These are phyloP conservation scores for Boletus eberwhitei DNA, from an alignment of 768 basidiomycete species.

Conservation along the genomic window DNA sequence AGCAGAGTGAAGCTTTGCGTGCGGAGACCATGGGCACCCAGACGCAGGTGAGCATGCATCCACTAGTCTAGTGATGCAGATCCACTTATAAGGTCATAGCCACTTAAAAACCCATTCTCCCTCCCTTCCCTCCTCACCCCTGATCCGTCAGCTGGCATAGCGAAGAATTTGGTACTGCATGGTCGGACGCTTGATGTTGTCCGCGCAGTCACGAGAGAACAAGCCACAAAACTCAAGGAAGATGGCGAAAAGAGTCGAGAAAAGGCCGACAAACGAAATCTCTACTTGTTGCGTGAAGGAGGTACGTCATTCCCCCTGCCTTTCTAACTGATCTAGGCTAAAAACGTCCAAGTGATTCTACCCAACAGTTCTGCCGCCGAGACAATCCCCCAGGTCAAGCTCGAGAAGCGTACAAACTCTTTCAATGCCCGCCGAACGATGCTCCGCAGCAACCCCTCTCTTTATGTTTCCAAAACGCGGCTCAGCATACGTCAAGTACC, in stretches of 20 bases:
- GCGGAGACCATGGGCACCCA: slow-evolving; percentile 55
- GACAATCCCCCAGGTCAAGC: slow-evolving; percentile 64
- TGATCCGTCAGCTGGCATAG: slow-evolving; percentile 85
- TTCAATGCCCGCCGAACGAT: slow-evolving; percentile 83
- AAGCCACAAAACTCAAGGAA: slow-evolving; percentile 85
- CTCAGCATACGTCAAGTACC: slow-evolving; percentile 93
- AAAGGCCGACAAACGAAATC: slow-evolving; percentile 92
- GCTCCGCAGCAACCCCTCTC: slow-evolving; percentile 86
- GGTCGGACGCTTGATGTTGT: slow-evolving; percentile 91
- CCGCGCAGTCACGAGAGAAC: slow-evolving; percentile 85
- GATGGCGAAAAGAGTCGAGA: slow-evolving; percentile 80
- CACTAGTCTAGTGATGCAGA: neutral
- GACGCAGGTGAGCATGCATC: slow-evolving; percentile 29
- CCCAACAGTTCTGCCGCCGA: slow-evolving; percentile 81
- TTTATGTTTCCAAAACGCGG: slow-evolving; percentile 93
- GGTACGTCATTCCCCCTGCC: slow-evolving; percentile 42
- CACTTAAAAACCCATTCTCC: slow-evolving; percentile 81
- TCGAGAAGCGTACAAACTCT: slow-evolving; percentile 81
- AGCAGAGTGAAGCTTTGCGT: slow-evolving; percentile 72
- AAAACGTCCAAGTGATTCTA: slow-evolving; percentile 67
- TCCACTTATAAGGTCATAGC: slow-evolving; percentile 30
- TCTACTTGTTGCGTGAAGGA: slow-evolving; percentile 95
- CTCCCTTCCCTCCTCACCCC: slow-evolving; percentile 88
- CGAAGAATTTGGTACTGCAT: slow-evolving; percentile 81
- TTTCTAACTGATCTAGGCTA: neutral